Evolutionary conservation across 179 eudicot species (phyloP), one percentile per base, ranked within the genome.

Genomic region (Silene noctiflora): DNA sequence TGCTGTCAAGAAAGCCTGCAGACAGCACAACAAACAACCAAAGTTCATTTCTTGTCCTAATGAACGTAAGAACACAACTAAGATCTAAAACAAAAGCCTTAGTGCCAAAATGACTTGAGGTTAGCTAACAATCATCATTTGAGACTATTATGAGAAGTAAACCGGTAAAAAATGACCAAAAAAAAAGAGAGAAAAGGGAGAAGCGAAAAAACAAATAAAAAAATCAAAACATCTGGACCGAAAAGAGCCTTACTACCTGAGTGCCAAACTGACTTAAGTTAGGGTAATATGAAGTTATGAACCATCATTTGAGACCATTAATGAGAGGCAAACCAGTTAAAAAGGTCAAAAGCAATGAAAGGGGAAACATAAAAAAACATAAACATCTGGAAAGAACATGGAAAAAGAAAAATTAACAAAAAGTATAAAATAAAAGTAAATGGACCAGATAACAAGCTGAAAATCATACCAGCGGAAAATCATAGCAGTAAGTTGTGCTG

Each of bases 401-500:
- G 20, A 17, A 59, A 12, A 24, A 7, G 0, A 31, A 12, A 75
- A 48, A 22, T 35, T 48, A 62, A 58, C 35, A 25, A 22, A 14
- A 25, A 22, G 10, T 9, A 42, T 42, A 42, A 42, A 46, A 46
- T 46, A 46, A 46, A 46, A 46, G 53, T 46, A 11, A 46, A 46
- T 11, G 53, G 53, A 46, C 9, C 14, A 46, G 14, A 46, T 46
- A 46, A 46, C 16, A 46, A 46, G 53, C 9, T 72, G 4, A 33
- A 31, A n/a, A n/a, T 19, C 21, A 77, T 84, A 95, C 99, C 98
- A 93, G 84, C 27, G 98, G 96, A 82, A 93, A 96, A 83, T 96
- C 99, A 75, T 96, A 94, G 88, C 99, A 96, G 81, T 96, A 96
- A 73, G 99, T 93, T 12, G 99, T 96, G 90, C 81, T 93, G 90